Base-by-base conservation (phyloP, 108 stramenopile species). In the Skeletonema menzelii region DNA sequence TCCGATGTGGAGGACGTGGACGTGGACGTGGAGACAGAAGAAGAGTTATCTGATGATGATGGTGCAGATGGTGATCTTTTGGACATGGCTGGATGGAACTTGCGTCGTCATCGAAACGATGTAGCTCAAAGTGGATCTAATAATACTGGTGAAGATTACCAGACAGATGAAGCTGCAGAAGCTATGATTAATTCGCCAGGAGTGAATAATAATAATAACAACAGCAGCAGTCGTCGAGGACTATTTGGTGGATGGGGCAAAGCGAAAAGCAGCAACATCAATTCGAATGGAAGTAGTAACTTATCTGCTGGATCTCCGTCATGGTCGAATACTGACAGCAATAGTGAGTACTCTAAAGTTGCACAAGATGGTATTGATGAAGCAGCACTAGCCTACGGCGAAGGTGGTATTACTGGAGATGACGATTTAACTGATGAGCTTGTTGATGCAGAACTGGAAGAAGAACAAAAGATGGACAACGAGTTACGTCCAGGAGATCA, bases 401-500 rank as follows among this genome's bases (percentile, higher is more conserved):
- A 65, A 53, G 76, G 37, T 11, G 77, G 59, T 15, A 31, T 49
- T 15, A 60, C 58, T 28, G 61, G 56, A 34, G 49, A 67, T 30
- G 65, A 27, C 30, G 67, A 74, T 42, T 34, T 6, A 56, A 47
- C 1, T 11, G 37, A 47, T 20, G 46, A 44, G 12, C 14, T 75
- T 3, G 13, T 53, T 19, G 56, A 71, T 17, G 24, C 28, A 10
- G 58, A 79, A 22, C 3, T 37, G 46, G 76, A 72, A 17, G 76
- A 82, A 53, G 72, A 73, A 7, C 40, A 63, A 11, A 13, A 66
- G 17, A 77, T 62, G 70, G 76, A 77, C 72, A 82, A 77, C 34
- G 40, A 60, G 30, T 42, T 77, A 37, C 64, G 80, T 22, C 78
- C 82, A 17, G 82, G 82, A 5, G 83, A 84, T 72, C 83, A 84